These are phyloP conservation scores for Penicillium simplicissimum DNA, from an alignment of 495 filamentous ascomycete species.

Conservation along the genomic window DNA sequence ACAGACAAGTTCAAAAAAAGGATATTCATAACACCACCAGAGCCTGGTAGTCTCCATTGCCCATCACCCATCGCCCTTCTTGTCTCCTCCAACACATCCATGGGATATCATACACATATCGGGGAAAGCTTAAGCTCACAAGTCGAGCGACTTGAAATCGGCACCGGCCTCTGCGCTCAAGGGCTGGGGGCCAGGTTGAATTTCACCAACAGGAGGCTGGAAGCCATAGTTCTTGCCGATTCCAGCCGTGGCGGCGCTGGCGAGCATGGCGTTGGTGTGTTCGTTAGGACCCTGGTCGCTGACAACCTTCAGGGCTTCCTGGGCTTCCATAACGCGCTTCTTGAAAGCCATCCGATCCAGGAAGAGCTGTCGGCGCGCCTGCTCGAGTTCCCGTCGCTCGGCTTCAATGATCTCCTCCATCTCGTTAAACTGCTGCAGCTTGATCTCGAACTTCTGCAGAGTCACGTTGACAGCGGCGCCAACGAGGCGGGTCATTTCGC, in stretches of 20 bases:
- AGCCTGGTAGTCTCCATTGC: constrained; percentile 6
- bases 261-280: constrained; percentile 55
- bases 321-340: constrained; percentile 77
- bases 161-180: constrained; percentile 61
- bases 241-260: constrained; percentile 45
- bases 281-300: constrained; percentile 56
- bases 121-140: constrained; percentile 34
- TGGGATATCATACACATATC: constrained; percentile 33
- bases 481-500: constrained; percentile 90
- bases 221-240: constrained; percentile 63
- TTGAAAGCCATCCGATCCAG: constrained; percentile 88
- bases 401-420: constrained; percentile 89
- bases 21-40: constrained; percentile 33
- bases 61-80: constrained; percentile 2
- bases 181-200: constrained; percentile 58
- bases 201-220: constrained; percentile 45
- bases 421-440: constrained; percentile 91
- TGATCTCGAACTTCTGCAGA: constrained; percentile 79
- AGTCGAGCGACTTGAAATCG: constrained; percentile 50
- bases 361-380: constrained; percentile 88
- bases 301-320: constrained; percentile 70
- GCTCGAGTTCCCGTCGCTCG: constrained; percentile 88
- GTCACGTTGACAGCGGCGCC: constrained; percentile 81
- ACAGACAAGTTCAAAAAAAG: constrained; percentile 17
- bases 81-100: constrained; percentile 16